Evolutionary conservation across 345 rosid species (phyloP), one percentile per base, ranked within the genome.

Genomic region (Trapa incisa): DNA sequence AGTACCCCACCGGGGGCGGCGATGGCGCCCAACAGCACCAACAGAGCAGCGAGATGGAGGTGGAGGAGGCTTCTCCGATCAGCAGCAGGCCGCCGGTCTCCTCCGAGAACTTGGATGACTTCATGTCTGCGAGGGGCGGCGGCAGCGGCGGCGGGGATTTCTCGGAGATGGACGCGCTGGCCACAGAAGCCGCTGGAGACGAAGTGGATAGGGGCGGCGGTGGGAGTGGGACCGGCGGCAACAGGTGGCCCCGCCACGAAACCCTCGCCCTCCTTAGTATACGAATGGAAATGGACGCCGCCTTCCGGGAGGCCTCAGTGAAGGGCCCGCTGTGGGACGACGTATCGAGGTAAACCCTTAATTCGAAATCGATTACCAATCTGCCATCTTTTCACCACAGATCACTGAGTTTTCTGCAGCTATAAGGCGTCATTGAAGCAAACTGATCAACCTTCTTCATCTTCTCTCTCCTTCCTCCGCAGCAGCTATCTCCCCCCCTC

Each of bases 271-370:
- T 92, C 62, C 80, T 92, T 50, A 80, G 77, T 74, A 89, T 89
- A 78, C 83, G 98, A 86, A 84, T 95, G 42, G 98, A 92, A 17
- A 92, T 92, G 98, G 95, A 89, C 68, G 83, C 87, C 5, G 69
- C 70, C 65, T 92, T 92, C 74, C 89, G 88, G 33, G 96, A 89
- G 65, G 89, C 98, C 75, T 75, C 92, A 73, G 82, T 86, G 64
- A 92, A 92, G 75, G 92, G 88, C 67, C 96, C 96, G 61, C 88
- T 92, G 5, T 92, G 98, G 98, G 98, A 92, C 74, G 89, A 87
- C 52, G 86, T 92, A 42, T 89, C 98, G 72, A 87, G 96, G 98
- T 92, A 73, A 37, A 0, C 48, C 48, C 29, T 22, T 45, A 0
- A 13, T 9, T 29, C n/a, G 38, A 36, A 41, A 42, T n/a, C 66